Evolutionary conservation across 2,329 filamentous ascomycete genomes (phyloP), one percentile per base, ranked within the genome.

Genomic region (Aspergillus phoenicis): DNA sequence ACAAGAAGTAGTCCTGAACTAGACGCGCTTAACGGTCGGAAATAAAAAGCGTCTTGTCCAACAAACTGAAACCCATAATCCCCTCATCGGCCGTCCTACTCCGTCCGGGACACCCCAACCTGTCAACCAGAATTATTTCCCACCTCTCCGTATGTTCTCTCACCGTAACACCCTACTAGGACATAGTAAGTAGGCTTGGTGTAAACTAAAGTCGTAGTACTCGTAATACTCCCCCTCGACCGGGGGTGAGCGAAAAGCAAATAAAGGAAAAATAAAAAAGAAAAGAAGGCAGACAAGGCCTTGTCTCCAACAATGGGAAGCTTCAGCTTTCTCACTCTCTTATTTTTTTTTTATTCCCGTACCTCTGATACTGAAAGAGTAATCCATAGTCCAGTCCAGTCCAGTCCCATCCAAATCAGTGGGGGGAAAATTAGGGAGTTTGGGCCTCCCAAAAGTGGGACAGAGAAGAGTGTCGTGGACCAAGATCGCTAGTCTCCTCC

Each of bases 361-460:
- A 59, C 47, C 59, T 61, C 59, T 59, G 61, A 63, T 61, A 56
- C 56, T 52, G 61, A 61, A 36, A 47, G 61, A 63, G 45, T 61
- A 53, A 38, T 53, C 59, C 39, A 55, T 59, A 48, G 62, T 53
- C 62, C 30, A 11, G 33, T 36, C 33, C 56, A 48, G 59, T 61
- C 53, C 30, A n/a, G 53, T 39, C 45, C 43, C 51, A 53, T 30
- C 43, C 38, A 26, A 20, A 49, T 36, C 33, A 36, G 57, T 60
- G 57, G 59, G 62, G 59, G 33, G 20, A 20, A 20, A 20, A 20
- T 20, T 20, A 20, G 33, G 33, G 33, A 36, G 33, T 36, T 63
- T 61, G 59, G 61, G 59, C 58, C 49, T 41, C 39, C 47, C 38
- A 41, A 28, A 22, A 62, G 62, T 64, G 62, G 62, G 59, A 57